phyloP scores from a whole-genome alignment of 441 rosid species.

The Adansonia madagascariensis region DNA sequence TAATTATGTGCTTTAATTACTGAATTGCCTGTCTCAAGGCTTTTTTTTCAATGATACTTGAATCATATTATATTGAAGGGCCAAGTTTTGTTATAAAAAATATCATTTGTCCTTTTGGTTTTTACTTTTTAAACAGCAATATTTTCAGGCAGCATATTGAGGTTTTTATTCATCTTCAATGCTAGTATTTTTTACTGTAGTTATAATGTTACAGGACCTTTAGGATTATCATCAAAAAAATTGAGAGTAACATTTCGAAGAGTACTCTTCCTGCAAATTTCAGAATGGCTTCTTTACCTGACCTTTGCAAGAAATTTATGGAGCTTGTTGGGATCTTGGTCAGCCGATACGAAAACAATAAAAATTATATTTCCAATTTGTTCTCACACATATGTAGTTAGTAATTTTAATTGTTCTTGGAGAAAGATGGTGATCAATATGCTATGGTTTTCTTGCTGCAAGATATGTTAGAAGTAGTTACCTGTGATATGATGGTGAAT shows the following conservation, averaged over 20 bases:
- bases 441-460: constrained; percentile 80
- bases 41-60: background rate
- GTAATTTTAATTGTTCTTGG: constrained; percentile 42
- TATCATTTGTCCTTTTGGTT: background rate
- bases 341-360: constrained; percentile 40
- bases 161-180: background rate
- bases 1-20: background rate
- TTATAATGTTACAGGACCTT: constrained; percentile 67
- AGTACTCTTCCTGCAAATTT: constrained; percentile 81
- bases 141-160: no score
- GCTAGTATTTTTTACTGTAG: constrained; percentile 32
- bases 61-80: background rate
- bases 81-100: background rate
- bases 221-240: constrained; percentile 82
- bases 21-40: background rate
- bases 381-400: constrained; percentile 16
- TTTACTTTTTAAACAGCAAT: background rate
- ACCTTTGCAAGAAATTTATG: constrained; percentile 78
- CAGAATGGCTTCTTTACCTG: constrained; percentile 83
- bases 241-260: constrained; percentile 86
- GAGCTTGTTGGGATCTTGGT: constrained; percentile 92
- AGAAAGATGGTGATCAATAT: constrained; percentile 91
- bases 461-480: constrained; percentile 96
- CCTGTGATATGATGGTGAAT: constrained; percentile 94
- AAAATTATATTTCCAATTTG: background rate